These are phyloP conservation scores for Candida freyschussii DNA, from an alignment of 1,139 yeast species.

Conservation along the genomic window DNA sequence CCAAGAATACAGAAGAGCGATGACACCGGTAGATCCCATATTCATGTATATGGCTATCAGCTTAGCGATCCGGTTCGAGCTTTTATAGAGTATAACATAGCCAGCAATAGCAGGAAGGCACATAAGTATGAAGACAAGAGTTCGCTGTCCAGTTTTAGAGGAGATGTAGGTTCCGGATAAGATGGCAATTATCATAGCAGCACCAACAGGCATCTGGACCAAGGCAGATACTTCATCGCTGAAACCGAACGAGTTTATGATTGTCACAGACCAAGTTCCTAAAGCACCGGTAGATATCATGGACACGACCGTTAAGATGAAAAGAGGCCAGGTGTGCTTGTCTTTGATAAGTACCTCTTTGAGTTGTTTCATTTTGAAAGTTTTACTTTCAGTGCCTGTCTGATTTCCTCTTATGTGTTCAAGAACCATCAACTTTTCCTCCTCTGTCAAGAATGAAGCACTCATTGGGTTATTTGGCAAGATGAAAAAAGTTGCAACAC, in stretches of 20 bases:
- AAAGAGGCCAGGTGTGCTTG: slow-evolving; percentile 42
- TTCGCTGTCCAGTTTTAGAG: slow-evolving; percentile 20
- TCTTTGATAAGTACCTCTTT: slow-evolving; percentile 35
- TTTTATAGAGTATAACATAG: slow-evolving; percentile 42
- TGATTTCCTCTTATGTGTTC: slow-evolving; percentile 42
- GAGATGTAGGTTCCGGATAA: slow-evolving; percentile 21
- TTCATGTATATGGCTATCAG: slow-evolving; percentile 31
- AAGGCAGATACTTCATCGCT: slow-evolving; percentile 32
- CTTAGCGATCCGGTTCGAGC: slow-evolving; percentile 33
- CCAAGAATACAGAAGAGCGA: slow-evolving; percentile 32
- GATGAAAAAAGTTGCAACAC: slow-evolving; percentile 36
- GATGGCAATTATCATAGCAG: slow-evolving; percentile 32
- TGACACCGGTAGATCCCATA: slow-evolving; percentile 40
- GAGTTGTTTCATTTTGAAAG: slow-evolving; percentile 47
- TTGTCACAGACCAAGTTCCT: slow-evolving; percentile 40
- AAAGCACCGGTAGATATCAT: slow-evolving; percentile 41
- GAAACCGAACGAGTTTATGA: slow-evolving; percentile 43
- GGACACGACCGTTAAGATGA: slow-evolving; percentile 33
- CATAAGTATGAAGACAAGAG: slow-evolving; percentile 22
- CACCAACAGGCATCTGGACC: slow-evolving; percentile 43
- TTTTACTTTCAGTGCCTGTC: slow-evolving; percentile 50
- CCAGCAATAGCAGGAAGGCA: slow-evolving; percentile 31
- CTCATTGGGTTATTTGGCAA: slow-evolving; percentile 47
- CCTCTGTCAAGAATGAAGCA: slow-evolving; percentile 43
- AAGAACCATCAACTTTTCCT: slow-evolving; percentile 44